Base-by-base conservation (phyloP, 2,329 filamentous ascomycete species). In the Aureobasidium sp. region DNA sequence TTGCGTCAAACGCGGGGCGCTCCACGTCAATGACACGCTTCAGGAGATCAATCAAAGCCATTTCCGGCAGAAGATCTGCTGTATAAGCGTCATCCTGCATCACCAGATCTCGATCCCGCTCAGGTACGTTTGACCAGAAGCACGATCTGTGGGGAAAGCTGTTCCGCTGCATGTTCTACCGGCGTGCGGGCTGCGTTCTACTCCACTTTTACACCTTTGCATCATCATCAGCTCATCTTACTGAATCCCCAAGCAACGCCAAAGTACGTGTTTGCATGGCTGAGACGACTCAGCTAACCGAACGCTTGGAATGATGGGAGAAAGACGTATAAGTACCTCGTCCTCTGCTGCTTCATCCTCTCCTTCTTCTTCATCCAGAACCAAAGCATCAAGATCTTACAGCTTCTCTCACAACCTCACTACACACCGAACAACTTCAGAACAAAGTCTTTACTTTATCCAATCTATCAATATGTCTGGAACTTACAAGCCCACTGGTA, bases 401-500 rank as follows among this genome's bases (percentile, higher is more conserved):
- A 47, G 41, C 54, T 58, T 58, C 54, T 58, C 54, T 25, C 54
- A 58, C 32, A 61, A 63, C 27, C 62, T 50, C 41, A 41, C 49
- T 57, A 3, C 27, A 58, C 54, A 63, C 25, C 47, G 41, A 49
- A 64, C 42, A 27, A 54, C 34, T 57, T 62, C 48, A 50, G 39
- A 57, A 57, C 53, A 57, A 57, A 57, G 39, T 44, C 53, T 57
- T 57, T 57, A 57, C 53, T 57, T 57, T 57, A n/a, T 48, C 27
- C 59, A 50, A 61, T 52, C 47, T 16, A 61, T 63, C 62, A 69
- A 47, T 62, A 71, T 71, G 70, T 71, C 70, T 66, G 71, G 71
- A 63, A 61, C 59, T 15, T 73, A 73, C 69, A 73, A 73, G 67
- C 71, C 71, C 65, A 72, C 71, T 63, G 70, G 69, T 70, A 63